Evolutionary conservation across 2,329 filamentous ascomycete genomes (phyloP).

Genomic region (Lasiodiplodia theobromae): DNA sequence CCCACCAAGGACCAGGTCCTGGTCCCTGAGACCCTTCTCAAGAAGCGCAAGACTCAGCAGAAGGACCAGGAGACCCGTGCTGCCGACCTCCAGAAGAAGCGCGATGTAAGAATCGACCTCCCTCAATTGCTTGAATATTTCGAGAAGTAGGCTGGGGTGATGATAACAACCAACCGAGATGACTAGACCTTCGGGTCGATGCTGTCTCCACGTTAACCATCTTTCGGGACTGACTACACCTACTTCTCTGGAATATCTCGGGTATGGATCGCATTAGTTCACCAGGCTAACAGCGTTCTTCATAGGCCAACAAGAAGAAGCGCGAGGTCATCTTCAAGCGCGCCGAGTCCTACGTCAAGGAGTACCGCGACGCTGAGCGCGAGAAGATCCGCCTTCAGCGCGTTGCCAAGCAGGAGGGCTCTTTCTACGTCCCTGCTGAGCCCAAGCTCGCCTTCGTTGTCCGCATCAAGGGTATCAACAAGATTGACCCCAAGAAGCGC

Average conservation of each 20-base stretch:
- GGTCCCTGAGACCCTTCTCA: slow-evolving; percentile 98
- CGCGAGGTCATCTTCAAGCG: slow-evolving; percentile 99
- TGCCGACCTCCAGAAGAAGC: slow-evolving; percentile 82
- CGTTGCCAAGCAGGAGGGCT: slow-evolving; percentile 88
- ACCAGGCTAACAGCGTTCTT: slow-evolving; percentile 43
- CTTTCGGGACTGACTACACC: slow-evolving; percentile 92
- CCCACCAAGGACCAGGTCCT: slow-evolving; percentile 95
- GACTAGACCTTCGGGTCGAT: slow-evolving; percentile 94
- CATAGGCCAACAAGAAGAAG: slow-evolving; percentile 97
- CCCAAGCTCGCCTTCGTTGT: slow-evolving; percentile 96
- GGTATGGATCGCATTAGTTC: slow-evolving; percentile 34
- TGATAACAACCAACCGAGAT: slow-evolving; percentile 83
- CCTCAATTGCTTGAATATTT: neutral
- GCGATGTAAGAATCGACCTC: slow-evolving; percentile 72
- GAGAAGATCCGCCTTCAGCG: slow-evolving; percentile 96
- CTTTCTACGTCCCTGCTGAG: slow-evolving; percentile 93
- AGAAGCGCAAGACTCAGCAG: slow-evolving; percentile 99
- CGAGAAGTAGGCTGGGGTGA: slow-evolving; percentile 66
- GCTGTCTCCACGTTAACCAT: slow-evolving; percentile 98
- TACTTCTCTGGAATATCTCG: slow-evolving; percentile 40
- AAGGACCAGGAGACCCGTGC: slow-evolving; percentile 92
- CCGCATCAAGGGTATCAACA: slow-evolving; percentile 99
- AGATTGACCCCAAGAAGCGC: slow-evolving; percentile 99
- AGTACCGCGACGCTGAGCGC: slow-evolving; percentile 97
- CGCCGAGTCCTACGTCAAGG: slow-evolving; percentile 99